Conservation (phyloP, 108 stramenopile genomes). For the Heterococcus sp. region DNA sequence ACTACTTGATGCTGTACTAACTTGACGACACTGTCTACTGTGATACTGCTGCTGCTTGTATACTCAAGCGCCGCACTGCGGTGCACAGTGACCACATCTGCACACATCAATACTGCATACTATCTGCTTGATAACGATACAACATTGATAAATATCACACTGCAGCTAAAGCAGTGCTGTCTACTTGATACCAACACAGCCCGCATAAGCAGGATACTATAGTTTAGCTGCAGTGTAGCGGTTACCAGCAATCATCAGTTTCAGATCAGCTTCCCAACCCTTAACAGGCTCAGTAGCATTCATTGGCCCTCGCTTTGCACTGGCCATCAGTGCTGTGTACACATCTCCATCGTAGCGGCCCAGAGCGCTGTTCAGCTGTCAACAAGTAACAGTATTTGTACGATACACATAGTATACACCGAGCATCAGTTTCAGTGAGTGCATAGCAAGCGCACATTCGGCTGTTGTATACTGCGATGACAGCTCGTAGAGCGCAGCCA, state of each 20-base stretch:
- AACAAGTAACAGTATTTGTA: conserved; percentile 20
- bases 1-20: too few relatives aligned
- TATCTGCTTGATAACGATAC: too few relatives aligned
- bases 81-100: too few relatives aligned
- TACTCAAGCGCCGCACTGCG: too few relatives aligned
- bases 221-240: too few relatives aligned
- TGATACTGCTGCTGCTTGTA: too few relatives aligned
- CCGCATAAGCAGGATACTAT: too few relatives aligned
- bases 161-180: too few relatives aligned
- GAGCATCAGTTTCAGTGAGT: not conserved
- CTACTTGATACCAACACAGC: too few relatives aligned
- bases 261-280: conserved; percentile 27
- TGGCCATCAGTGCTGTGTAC: conserved; percentile 27
- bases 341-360: conserved; percentile 31
- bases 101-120: too few relatives aligned
- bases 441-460: not conserved
- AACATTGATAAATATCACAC: too few relatives aligned
- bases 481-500: not conserved
- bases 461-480: not conserved
- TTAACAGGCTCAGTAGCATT: conserved; percentile 16
- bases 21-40: too few relatives aligned
- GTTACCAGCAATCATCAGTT: conserved; percentile 31
- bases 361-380: conserved; percentile 37
- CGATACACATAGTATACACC: not conserved
- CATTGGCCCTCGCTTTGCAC: conserved; percentile 13